Percentiles rank a stretch among this genome's conserved stretches.
Conservation (phyloP, 495 filamentous ascomycete genomes). For the Astrothelium subdiscretum region DNA sequence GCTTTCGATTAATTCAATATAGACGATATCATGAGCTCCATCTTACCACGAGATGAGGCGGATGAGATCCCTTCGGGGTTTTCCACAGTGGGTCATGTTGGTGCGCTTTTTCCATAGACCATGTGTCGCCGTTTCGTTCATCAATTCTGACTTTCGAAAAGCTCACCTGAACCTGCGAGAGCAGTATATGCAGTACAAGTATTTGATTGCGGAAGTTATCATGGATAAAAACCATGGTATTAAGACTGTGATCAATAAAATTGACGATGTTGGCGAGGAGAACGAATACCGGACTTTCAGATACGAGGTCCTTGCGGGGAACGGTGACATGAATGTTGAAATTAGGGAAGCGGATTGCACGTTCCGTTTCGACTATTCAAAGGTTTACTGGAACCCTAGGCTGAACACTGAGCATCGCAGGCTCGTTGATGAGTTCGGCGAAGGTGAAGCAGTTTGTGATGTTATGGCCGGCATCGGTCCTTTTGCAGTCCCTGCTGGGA, state of each 20-base stretch:
- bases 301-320: slow-evolving; percentile 82
- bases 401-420: slow-evolving; percentile 80
- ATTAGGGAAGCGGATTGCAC: slow-evolving; percentile 50
- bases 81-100: slow-evolving; percentile 77
- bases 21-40: slow-evolving; percentile 73
- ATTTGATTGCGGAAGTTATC: slow-evolving; percentile 70
- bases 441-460: slow-evolving; percentile 84
- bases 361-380: slow-evolving; percentile 65
- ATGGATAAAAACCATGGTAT: slow-evolving; percentile 75
- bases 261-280: slow-evolving; percentile 70
- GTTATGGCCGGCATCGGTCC: slow-evolving; percentile 97
- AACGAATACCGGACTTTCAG: slow-evolving; percentile 85
- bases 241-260: slow-evolving; percentile 90
- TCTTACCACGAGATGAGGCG: slow-evolving; percentile 58
- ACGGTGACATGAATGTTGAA: slow-evolving; percentile 67
- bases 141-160: slow-evolving; percentile 11
- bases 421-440: slow-evolving; percentile 62
- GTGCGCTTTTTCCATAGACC: slow-evolving; percentile 39
- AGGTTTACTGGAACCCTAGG: slow-evolving; percentile 95
- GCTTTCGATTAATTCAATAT: background rate
- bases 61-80: slow-evolving; percentile 78
- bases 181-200: slow-evolving; percentile 66
- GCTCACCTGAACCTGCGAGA: slow-evolving; percentile 86
- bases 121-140: too few species aligned
- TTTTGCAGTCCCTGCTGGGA: slow-evolving; percentile 86